Evolutionary conservation across 306 rosid species (phyloP), one percentile per base, ranked within the genome.

Genomic region (Vicia sativa): DNA sequence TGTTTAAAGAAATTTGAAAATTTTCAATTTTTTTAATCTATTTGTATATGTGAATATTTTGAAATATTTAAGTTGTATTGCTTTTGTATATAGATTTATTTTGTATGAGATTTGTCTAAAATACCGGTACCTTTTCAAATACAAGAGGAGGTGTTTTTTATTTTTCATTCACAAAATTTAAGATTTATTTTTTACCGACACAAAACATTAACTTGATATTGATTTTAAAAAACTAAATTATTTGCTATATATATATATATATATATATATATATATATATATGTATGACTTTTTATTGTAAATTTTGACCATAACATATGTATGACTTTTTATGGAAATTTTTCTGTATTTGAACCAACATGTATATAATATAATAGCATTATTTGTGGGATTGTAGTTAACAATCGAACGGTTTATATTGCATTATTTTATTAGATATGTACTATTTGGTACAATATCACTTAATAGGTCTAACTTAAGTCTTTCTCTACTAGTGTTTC

Each of bases 371-470:
- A 43, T 14, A 23, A 19, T 43, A 38, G 37, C 49, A 67, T 41
- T 48, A 9, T 29, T 67, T 67, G 64, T 25, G 60, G 56, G 46
- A 12, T 43, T 31, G 35, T 56, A 25, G 49, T 16, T 45, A 57
- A 46, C 7, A 57, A 52, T 71, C 73, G 73, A 71, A 18, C 28
- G 28, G 34, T 57, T 41, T 4, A 16, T 19, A 2, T 38, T 7
- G 12, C 15, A 71, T 45, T 67, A 7, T 59, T 52, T 12, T 37
- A 14, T 48, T 14, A 48, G 5, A 37, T 26, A 48, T 9, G 38
- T 34, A 23, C 13, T 52, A 70, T 70, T 79, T 74, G 83, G 83
- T 68, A 74, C 46, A 44, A 74, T 57, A 48, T 55, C 79, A 79
- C 79, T 70, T 49, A 49, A 12, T 9, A 31, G 10, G 23, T 44